Evolutionary conservation across 306 rosid genomes (phyloP), one percentile per base, ranked within the genome.

Genomic region (Medicago lupulina): DNA sequence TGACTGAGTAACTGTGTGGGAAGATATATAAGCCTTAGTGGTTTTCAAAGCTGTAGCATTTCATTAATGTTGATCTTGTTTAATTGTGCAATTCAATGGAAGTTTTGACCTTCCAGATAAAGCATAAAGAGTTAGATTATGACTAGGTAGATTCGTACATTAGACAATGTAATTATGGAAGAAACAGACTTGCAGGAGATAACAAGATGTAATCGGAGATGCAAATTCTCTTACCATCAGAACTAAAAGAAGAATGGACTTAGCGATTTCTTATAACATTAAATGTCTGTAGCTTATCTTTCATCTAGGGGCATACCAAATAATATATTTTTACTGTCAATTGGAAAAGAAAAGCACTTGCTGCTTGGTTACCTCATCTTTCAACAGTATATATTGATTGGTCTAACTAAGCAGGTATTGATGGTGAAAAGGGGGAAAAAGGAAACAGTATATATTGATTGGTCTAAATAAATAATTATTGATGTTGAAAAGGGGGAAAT

Each of bases 201-300:
- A 16, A 2, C 17, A 0, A 47, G 53, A 4, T 47, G 53, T 14
- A 14, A 6, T 14, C 2, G 8, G 14, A 47, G 17, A 14, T 47
- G n/a, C 53, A 47, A 47, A 14, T 47, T 13, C 53, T 47, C 53
- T 47, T 47, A 47, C 53, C 69, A 15, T 36, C 47, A 39, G 73
- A 68, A 44, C 41, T 68, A 11, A 46, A 67, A 40, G 11, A 19
- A 11, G 16, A 19, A 41, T 18, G 47, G 38, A 7, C 19, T 43
- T 41, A 19, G 47, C 21, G 38, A 58, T 58, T 40, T 62, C 46
- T 62, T 34, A 15, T 34, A 62, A 15, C 34, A 31, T 14, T 31
- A 9, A 19, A 19, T 21, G 15, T 57, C 62, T 19, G 62, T 19
- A 19, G 36, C 63, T 21, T 57, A 15, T 57, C n/a, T 13, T 5